Evolutionary conservation across 805 yeast species (phyloP), one percentile per base, ranked within the genome.

Genomic region (Kockiozyma suomiensis): DNA sequence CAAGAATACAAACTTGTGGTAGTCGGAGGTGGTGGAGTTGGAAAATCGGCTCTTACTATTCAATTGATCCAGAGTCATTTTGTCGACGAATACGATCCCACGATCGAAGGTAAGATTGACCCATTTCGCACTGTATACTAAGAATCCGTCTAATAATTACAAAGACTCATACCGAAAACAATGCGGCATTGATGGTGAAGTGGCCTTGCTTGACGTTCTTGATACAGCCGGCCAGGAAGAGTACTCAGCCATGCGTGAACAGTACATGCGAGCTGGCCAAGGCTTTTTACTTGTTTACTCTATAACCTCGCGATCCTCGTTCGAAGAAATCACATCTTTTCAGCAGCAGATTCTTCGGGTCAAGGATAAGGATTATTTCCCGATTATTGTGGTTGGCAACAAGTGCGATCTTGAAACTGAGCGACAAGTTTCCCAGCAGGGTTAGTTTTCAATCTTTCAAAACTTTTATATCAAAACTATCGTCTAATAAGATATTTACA

Each of bases 21-120:
- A 47, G 97, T 93, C 58, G 99, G 98, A 58, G 97, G 97, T 41
- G 98, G 98, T 72, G 97, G 97, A 76, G 99, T 94, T 57, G 99
- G 99, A 76, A 94, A 94, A 75, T 87, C 96, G 25, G 98, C 99
- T 4, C 78, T 94, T 65, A 94, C 99, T 28, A 94, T 94, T 66
- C 96, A 94, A 75, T 81, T 94, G 70, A 91, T 94, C 56, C 98
- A 93, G 74, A 84, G 91, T 37, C 97, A 92, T 70, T 94, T 94
- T 72, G 96, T 93, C 33, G 97, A 92, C 74, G 99, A 94, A 73
- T 94, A 94, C 71, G 99, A 94, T 76, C 99, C 99, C 8, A 94
- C 99, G 10, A 94, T 94, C 71, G 99, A 94, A 76, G 67, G 67
- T 58, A 38, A 15, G 63, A 23, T 19, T 25, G 33, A 6, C 6